Percentiles rank a stretch among this genome's conserved stretches.
phyloP scores from a whole-genome alignment of 164 flowering plant genomes.

The Warburgia ugandensis region DNA sequence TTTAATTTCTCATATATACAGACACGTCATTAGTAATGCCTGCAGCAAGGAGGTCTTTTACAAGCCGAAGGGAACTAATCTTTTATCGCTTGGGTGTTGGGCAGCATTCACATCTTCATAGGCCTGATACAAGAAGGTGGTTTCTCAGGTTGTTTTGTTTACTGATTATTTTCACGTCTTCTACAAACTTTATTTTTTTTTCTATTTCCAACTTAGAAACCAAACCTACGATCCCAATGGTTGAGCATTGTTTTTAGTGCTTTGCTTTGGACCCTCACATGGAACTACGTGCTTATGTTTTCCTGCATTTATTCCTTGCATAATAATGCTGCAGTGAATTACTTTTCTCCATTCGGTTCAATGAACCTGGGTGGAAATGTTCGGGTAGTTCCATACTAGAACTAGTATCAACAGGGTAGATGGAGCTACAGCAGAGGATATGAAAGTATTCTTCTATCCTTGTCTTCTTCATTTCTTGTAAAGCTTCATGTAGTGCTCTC shows the following conservation, averaged over 20 bases:
- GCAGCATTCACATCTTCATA: slow-evolving; percentile 73
- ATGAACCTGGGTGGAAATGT: slow-evolving; percentile 97
- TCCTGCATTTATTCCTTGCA: background rate
- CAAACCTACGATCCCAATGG: no score
- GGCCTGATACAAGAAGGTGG: slow-evolving; percentile 75
- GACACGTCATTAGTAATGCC: slow-evolving; percentile 89
- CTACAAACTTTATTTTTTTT: no score
- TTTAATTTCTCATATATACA: slow-evolving; percentile 31
- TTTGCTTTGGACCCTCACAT: no score
- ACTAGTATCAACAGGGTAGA: no score
- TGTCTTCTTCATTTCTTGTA: no score
- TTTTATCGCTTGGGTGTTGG: slow-evolving; percentile 45
- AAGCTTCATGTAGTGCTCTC: no score
- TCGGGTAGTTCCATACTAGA: slow-evolving; percentile 93
- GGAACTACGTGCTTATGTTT: no score
- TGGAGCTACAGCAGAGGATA: no score
- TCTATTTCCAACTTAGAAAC: no score
- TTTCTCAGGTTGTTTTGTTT: background rate
- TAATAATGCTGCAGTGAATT: slow-evolving; percentile 55
- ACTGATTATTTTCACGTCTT: background rate
- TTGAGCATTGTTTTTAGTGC: no score
- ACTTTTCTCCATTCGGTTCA: slow-evolving; percentile 70
- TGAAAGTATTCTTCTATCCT: no score
- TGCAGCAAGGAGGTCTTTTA: slow-evolving; percentile 65
- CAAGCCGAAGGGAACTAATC: slow-evolving; percentile 86